These are phyloP conservation scores for Neoboletus brunneissimus DNA, from an alignment of 768 basidiomycete genomes.

Conservation along the genomic window DNA sequence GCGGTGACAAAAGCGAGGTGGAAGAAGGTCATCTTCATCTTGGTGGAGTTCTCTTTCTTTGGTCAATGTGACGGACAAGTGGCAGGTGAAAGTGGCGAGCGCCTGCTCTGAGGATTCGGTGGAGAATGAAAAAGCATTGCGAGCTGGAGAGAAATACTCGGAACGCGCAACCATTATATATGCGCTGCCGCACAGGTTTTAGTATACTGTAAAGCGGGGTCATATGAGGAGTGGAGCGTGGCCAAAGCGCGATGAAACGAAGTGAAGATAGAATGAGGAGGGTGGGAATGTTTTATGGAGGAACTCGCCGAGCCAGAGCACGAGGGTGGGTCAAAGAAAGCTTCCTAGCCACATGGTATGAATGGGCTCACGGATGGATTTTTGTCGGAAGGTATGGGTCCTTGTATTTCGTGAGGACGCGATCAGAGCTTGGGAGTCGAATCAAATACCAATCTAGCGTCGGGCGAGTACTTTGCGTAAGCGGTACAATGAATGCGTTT, in stretches of 20 bases:
- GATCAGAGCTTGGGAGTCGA: too few species aligned
- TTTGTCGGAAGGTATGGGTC: too few species aligned
- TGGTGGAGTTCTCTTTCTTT: neutral
- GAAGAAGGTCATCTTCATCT: slow-evolving; percentile 23
- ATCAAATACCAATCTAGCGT: too few species aligned
- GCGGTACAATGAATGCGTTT: too few species aligned
- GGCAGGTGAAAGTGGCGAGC: neutral
- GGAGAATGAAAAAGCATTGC: neutral
- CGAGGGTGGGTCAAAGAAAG: neutral
- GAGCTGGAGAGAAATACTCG: neutral
- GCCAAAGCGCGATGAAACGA: neutral
- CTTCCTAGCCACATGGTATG: neutral
- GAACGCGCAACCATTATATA: slow-evolving; percentile 7
- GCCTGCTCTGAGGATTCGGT: slow-evolving; percentile 10
- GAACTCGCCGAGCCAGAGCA: neutral
- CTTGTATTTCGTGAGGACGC: too few species aligned
- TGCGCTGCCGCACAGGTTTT: neutral
- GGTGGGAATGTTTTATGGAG: neutral
- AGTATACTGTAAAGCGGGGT: slow-evolving; percentile 14
- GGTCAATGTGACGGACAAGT: neutral
- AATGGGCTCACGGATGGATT: neutral
- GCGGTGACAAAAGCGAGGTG: slow-evolving; percentile 19
- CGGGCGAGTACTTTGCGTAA: too few species aligned
- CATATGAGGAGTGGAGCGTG: slow-evolving; percentile 15
- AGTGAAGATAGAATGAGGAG: neutral